Conservation (phyloP, 2,329 filamentous ascomycete species). For the Polychaeton citri region DNA sequence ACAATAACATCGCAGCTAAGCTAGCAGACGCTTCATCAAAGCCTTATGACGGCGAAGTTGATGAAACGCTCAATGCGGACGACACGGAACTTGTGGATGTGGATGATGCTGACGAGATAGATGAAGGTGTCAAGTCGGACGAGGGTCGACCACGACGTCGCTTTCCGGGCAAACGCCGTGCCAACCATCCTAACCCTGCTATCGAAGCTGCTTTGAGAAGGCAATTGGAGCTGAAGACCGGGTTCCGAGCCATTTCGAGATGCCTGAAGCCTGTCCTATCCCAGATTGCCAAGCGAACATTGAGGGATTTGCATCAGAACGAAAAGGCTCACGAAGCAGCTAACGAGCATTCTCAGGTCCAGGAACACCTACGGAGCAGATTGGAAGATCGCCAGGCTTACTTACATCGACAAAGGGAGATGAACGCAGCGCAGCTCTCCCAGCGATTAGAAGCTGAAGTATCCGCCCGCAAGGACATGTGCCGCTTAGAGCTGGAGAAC, state of each 20-base stretch:
- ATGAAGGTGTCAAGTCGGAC: conserved; percentile 13
- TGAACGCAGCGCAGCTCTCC: conserved; percentile 25
- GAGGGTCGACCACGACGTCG: conserved; percentile 2
- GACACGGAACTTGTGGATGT: conserved; percentile 5
- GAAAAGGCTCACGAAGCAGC: conserved; percentile 40
- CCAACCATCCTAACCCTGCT: conserved; percentile 31
- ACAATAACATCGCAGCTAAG: conserved; percentile 17
- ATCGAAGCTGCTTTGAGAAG: conserved; percentile 39
- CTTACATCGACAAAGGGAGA: conserved; percentile 23
- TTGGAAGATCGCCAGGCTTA: conserved; percentile 27
- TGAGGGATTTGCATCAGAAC: conserved; percentile 44
- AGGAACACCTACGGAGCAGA: conserved; percentile 37
- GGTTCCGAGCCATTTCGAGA: conserved; percentile 49
- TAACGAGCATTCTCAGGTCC: conserved; percentile 40
- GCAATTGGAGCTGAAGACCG: conserved; percentile 52
- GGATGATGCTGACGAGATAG: conserved; percentile 12
- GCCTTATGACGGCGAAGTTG: conserved; percentile 7
- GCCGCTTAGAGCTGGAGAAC: conserved; percentile 19
- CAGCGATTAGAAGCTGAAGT: conserved; percentile 24
- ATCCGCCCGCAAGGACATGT: conserved; percentile 21
- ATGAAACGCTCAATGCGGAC: conserved; percentile 3
- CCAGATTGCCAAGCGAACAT: conserved; percentile 48
- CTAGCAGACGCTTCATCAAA: conserved; percentile 16
- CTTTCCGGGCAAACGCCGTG: conserved; percentile 21
- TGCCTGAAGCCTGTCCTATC: conserved; percentile 51